Evolutionary conservation across 1,284 basidiomycete genomes (phyloP).

Genomic region (Melanopsichium pennsylvanicum): DNA sequence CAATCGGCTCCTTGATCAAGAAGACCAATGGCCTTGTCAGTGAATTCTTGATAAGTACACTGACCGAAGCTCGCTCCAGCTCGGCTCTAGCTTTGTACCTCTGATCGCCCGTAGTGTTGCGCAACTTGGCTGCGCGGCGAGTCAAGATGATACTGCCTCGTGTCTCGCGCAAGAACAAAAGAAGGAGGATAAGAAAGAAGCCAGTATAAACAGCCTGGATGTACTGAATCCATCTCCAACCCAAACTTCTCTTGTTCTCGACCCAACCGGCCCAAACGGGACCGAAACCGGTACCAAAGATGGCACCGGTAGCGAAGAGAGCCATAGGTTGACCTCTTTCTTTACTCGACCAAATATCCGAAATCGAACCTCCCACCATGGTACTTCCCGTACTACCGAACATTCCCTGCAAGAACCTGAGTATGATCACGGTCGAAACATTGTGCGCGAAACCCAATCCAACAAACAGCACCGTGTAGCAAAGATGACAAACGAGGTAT

Average conservation of each 20-base stretch:
- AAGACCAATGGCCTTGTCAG: slow-evolving; percentile 73
- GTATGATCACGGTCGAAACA: slow-evolving; percentile 75
- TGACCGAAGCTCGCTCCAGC: slow-evolving; percentile 72
- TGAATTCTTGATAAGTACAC: slow-evolving; percentile 73
- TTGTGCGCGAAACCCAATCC: slow-evolving; percentile 69
- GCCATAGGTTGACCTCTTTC: slow-evolving; percentile 75
- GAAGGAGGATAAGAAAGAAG: slow-evolving; percentile 36
- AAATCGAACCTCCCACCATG: slow-evolving; percentile 79
- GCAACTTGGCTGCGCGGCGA: slow-evolving; percentile 64
- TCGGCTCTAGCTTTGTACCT: slow-evolving; percentile 74
- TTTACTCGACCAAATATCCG: slow-evolving; percentile 61
- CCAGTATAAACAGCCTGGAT: slow-evolving; percentile 67
- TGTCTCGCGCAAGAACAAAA: slow-evolving; percentile 62
- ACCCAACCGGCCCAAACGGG: slow-evolving; percentile 76
- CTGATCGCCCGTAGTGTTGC: slow-evolving; percentile 70
- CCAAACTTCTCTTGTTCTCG: slow-evolving; percentile 72
- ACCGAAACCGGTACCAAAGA: slow-evolving; percentile 74
- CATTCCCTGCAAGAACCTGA: slow-evolving; percentile 75
- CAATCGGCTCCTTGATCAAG: slow-evolving; percentile 76
- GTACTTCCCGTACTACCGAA: slow-evolving; percentile 74
- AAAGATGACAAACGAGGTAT: slow-evolving; percentile 72
- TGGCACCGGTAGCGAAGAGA: slow-evolving; percentile 45
- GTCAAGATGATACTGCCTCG: slow-evolving; percentile 67
- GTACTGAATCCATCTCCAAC: slow-evolving; percentile 86
- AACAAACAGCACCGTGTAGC: slow-evolving; percentile 67